Percentiles rank a stretch among this genome's conserved stretches.
Conservation (phyloP, 2,329 filamentous ascomycete genomes). For the Phyllosticta citribraziliensis region DNA sequence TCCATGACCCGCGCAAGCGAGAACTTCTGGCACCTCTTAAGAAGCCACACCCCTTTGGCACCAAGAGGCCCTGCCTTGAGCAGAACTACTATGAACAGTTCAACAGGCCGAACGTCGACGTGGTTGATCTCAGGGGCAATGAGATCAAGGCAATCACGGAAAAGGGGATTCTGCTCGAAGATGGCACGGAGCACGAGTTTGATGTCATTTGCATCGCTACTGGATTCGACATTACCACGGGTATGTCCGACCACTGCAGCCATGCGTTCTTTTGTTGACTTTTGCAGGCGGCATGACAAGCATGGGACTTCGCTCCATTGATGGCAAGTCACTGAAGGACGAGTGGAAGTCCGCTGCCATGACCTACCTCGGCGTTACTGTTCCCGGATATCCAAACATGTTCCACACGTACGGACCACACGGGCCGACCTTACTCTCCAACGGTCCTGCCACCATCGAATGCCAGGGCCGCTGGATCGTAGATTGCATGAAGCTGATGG, state of each 20-base stretch:
- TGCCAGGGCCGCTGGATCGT: conserved; percentile 31
- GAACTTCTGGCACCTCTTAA: conserved; percentile 36
- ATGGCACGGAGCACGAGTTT: conserved; percentile 23
- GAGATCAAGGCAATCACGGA: conserved; percentile 27
- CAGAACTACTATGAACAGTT: conserved; percentile 39
- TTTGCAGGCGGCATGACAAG: conserved; percentile 33
- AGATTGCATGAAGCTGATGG: conserved; percentile 25
- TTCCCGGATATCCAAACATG: conserved; percentile 30
- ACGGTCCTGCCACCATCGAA: conserved; percentile 34
- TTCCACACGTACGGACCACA: conserved; percentile 33
- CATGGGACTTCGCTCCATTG: conserved; percentile 27
- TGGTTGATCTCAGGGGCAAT: conserved; percentile 33
- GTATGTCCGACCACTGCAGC: conserved; percentile 30
- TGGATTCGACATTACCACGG: conserved; percentile 28
- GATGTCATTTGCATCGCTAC: conserved; percentile 25
- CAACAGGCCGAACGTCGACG: conserved; percentile 33
- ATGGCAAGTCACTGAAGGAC: conserved; percentile 27
- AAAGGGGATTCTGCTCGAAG: conserved; percentile 20
- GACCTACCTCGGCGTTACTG: conserved; percentile 34
- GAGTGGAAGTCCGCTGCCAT: conserved; percentile 33
- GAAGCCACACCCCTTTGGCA: conserved; percentile 36
- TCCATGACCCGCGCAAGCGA: conserved; percentile 34
- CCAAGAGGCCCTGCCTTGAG: conserved; percentile 37
- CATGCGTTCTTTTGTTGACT: conserved; percentile 34
- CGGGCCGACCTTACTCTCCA: conserved; percentile 33